phyloP scores from a whole-genome alignment of 1,139 yeast genomes.

The Yamadazyma jaroonii region DNA sequence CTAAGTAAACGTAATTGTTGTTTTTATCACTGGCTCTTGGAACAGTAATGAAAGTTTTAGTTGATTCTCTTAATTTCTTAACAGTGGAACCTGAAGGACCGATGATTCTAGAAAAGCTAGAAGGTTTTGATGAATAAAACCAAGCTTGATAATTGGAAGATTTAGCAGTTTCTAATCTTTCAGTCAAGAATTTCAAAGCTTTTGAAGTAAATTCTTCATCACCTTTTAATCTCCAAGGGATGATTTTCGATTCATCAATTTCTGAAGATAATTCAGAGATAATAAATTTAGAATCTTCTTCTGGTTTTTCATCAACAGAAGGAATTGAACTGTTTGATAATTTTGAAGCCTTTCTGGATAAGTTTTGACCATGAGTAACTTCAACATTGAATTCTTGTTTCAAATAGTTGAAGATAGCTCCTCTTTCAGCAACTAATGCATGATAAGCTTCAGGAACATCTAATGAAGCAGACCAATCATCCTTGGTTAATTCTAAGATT shows the following conservation, averaged over 20 bases:
- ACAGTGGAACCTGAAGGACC: conserved; percentile 78
- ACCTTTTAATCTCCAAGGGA: conserved; percentile 67
- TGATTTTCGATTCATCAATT: conserved; percentile 25
- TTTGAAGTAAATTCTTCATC: conserved; percentile 37
- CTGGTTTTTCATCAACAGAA: conserved; percentile 49
- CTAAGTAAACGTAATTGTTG: conserved; percentile 24
- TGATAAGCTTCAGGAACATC: conserved; percentile 60
- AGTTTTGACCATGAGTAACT: conserved; percentile 56
- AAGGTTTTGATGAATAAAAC: conserved; percentile 35
- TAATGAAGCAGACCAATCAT: conserved; percentile 45
- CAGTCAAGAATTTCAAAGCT: conserved; percentile 35
- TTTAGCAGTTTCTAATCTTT: conserved; percentile 33
- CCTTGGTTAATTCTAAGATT: conserved; percentile 50
- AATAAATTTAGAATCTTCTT: conserved; percentile 46
- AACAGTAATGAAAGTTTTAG: conserved; percentile 59
- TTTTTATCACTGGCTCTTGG: conserved; percentile 59
- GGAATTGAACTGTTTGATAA: conserved; percentile 47
- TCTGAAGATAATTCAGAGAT: conserved; percentile 22
- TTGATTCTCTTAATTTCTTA: conserved; percentile 56
- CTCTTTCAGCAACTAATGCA: conserved; percentile 65
- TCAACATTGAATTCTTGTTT: conserved; percentile 55
- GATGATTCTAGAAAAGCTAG: conserved; percentile 54
- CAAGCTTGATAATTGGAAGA: conserved; percentile 35
- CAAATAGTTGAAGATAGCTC: conserved; percentile 59
- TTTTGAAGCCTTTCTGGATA: conserved; percentile 48